Evolutionary conservation across 495 filamentous ascomycete species (phyloP), one percentile per base, ranked within the genome.

Genomic region (Xanthoparmelia taractica): DNA sequence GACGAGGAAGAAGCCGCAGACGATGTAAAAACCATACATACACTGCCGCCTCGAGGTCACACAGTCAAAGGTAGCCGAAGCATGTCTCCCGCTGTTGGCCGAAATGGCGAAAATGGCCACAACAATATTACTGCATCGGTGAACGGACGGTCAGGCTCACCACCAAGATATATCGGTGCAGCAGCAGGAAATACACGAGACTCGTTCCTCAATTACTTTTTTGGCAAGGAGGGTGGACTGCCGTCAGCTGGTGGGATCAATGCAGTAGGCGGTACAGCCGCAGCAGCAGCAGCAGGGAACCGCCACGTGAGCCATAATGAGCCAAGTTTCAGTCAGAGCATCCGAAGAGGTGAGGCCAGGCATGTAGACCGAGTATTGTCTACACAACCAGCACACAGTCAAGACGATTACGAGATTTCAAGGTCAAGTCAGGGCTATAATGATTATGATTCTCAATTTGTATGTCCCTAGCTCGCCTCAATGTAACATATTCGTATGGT

Each of bases 171-270:
- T 65, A 81, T 80, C 34, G 73, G 68, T 56, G 77, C 81, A 48
- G 72, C 74, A 36, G 80, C 79, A 47, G 73, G 77, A 25, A 78
- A 75, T 56, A 78, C 80, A 52, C 85, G 86, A 47, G 95, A 97
- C 76, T 93, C 91, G 0, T 98, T 98, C 77, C 74, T 98, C 59
- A 97, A 92, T 73, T 98, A 97, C 72, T 98, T 98, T 78, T 98
- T 98, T 69, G 92, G 94, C 58, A 96, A 97, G 67, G 93, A 97
- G 66, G 90, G 90, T 17, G 76, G 79, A 5, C 69, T 81, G 47
- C 81, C 82, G 55, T 70, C 70, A 47, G 67, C 72, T 40, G 72
- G 73, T 29, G 73, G 73, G 41, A 63, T 74, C n/a, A 73, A 72
- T 52, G 66, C 72, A 34, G 65, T 70, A 67, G 72, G 77, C 13